Evolutionary conservation across 139 green algal genomes (phyloP), one percentile per base, ranked within the genome.

Genomic region (Asterochloris erici): DNA sequence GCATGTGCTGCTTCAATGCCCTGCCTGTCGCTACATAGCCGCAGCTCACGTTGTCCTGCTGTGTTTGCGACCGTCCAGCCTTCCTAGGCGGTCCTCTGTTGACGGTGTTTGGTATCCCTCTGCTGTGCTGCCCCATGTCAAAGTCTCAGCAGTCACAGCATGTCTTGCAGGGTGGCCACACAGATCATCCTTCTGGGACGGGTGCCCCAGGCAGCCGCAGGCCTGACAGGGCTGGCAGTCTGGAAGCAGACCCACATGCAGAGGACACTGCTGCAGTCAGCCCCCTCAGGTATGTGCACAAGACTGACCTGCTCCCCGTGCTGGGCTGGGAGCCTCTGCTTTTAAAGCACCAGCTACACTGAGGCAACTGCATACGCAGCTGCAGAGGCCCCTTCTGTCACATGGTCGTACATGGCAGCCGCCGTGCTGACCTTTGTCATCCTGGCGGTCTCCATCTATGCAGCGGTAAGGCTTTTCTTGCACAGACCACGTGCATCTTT

Each of bases 181-280:
- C 78, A 82, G 63, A 28, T 82, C n/a, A 38, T 26, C 62, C 78
- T 82, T 0, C 78, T 82, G 26, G 78, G 78, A 10, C 17, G 61
- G 61, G 63, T 82, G 16, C 78, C 78, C 29, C 61, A 73, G 27
- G 61, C 63, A 0, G 63, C 63, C 62, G n/a, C 60, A 14, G 73
- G 63, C 66, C 28, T 82, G 78, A 62, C 28, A 21, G 28, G 78
- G 12, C 63, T 82, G 63, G 63, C 73, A 4, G 21, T 74, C 19
- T 82, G 78, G 88, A 86, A 17, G 80, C 78, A 38, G 84, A 78
- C 77, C 85, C 89, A 79, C 84, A 54, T 54, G 38, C 38, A 54
- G 38, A 68, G 76, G 60, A 80, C 29, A 62, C 76, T 80, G 61
- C 60, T 70, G 54, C 76, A 80, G 38, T 54, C 38, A 54, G 38